Evolutionary conservation across 148 eudicot species (phyloP).

Genomic region (Vaccinium darrowii): DNA sequence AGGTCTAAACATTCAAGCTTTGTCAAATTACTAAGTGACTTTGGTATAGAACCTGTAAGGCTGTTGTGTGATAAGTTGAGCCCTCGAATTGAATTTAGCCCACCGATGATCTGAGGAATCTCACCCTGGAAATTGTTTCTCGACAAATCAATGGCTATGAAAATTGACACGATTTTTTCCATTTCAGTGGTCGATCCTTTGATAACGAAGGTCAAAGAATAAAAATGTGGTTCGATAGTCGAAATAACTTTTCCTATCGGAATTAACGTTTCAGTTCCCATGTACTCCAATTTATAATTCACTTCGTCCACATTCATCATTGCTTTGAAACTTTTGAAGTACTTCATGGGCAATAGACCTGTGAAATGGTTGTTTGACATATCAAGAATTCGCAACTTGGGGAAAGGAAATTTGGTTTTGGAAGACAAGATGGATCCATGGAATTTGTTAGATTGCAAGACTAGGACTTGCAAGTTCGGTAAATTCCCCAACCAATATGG

Average conservation of each 20-base stretch:
- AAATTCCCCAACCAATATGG: background rate
- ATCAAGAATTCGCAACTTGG: background rate
- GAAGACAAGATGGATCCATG: background rate
- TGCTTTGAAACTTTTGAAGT: background rate
- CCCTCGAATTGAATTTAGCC: background rate
- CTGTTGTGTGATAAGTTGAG: background rate
- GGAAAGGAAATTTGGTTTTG: background rate
- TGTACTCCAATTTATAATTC: background rate
- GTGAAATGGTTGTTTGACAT: background rate
- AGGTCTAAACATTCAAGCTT: background rate
- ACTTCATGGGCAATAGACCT: background rate
- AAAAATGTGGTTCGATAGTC: too few relatives aligned
- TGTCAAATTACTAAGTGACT: background rate
- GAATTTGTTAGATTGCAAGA: background rate
- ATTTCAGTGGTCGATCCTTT: slow-evolving; percentile 2
- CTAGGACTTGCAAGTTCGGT: background rate
- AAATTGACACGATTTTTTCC: background rate
- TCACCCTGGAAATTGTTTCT: background rate
- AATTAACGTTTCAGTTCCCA: too few relatives aligned
- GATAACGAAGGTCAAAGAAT: too few relatives aligned
- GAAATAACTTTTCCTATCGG: too few relatives aligned
- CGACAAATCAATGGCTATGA: background rate
- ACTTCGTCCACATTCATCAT: background rate
- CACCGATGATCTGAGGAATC: background rate
- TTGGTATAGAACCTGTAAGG: background rate